A percentile compares a stretch with the other conserved stretches of the same genome.
Conservation (phyloP, 2,329 filamentous ascomycete species). For the Alternaria angustiovoidea region DNA sequence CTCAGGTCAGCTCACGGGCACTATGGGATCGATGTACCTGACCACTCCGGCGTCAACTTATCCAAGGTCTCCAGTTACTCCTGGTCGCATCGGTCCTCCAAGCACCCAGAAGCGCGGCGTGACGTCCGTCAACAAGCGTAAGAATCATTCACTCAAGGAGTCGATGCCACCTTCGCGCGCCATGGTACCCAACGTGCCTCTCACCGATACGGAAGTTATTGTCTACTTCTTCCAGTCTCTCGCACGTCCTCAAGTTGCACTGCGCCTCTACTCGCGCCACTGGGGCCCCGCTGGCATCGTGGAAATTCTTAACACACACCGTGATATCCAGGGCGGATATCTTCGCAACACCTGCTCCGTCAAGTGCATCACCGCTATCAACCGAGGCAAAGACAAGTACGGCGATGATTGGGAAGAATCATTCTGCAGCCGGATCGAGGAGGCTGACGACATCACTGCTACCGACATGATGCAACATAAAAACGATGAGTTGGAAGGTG, state of each 20-base stretch:
- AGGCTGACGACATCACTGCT: conserved; percentile 19
- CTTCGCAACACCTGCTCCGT: conserved; percentile 42
- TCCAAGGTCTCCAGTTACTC: conserved; percentile 10
- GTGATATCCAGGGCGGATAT: conserved; percentile 33
- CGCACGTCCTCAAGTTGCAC: conserved; percentile 29
- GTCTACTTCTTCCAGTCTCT: conserved; percentile 46
- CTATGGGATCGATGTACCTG: background rate
- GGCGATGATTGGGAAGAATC: conserved; percentile 26
- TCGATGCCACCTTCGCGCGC: conserved; percentile 23
- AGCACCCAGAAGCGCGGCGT: conserved; percentile 10
- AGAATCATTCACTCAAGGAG: conserved; percentile 29
- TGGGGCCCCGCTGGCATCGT: conserved; percentile 37
- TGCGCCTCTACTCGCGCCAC: conserved; percentile 35
- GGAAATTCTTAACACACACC: conserved; percentile 33
- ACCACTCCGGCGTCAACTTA: background rate
- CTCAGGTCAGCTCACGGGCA: background rate
- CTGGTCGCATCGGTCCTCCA: conserved; percentile 21
- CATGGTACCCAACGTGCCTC: conserved; percentile 30
- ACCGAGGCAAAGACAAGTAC: conserved; percentile 22
- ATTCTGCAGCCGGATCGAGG: conserved; percentile 11
- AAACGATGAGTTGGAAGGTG: conserved; percentile 1
- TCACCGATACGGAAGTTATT: conserved; percentile 41
- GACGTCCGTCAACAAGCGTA: conserved; percentile 26
- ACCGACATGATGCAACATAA: conserved; percentile 32
- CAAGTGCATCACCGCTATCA: conserved; percentile 38